Base-by-base conservation (phyloP, 305 asterid species). In the Solanum hybrid region DNA sequence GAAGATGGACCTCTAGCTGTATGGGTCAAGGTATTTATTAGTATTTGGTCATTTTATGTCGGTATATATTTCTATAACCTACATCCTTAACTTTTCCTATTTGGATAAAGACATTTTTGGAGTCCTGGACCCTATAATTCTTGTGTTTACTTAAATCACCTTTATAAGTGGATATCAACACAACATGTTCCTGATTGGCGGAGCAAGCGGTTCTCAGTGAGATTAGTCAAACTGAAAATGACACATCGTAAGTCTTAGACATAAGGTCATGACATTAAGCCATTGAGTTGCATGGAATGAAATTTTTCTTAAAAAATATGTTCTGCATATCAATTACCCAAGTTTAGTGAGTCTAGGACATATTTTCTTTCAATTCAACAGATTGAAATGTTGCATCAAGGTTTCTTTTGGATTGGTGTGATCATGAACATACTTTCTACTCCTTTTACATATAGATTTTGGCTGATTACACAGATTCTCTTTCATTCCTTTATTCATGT, bases 1-100 rank as follows among this genome's bases (percentile, higher is more conserved):
- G 93, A 88, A 87, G 98, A 94, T 89, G 96, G 95, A 89, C 93
- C 98, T 85, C 92, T 93, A 87, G 98, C 99, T 37, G 98, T 98
- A 87, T 98, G 99, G 99, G 98, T 96, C 81, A 98, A 98, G 99
- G 99, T 98, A 93, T 51, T 72, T 84, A 81, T 71, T 87, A 42
- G 76, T 90, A 85, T 81, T n/a, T 31, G 86, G 81, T 89, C 89
- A 73, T 69, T 82, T 89, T 89, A 45, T 81, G 56, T 79, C 27
- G 6, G 56, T 51, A 51, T 45, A 40, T 76, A 22, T 45, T 77
- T 45, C 69, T 72, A 15, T 78, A 87, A 75, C 73, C 32, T 87
- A 38, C 56, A 34, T 75, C 12, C 29, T 84, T 31, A 84, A 3
- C 87, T 29, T 40, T 84, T 84, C 19, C 40, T 84, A 17, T 84